phyloP scores from a whole-genome alignment of 2,329 filamentous ascomycete species.

The Sporothrix phasma region DNA sequence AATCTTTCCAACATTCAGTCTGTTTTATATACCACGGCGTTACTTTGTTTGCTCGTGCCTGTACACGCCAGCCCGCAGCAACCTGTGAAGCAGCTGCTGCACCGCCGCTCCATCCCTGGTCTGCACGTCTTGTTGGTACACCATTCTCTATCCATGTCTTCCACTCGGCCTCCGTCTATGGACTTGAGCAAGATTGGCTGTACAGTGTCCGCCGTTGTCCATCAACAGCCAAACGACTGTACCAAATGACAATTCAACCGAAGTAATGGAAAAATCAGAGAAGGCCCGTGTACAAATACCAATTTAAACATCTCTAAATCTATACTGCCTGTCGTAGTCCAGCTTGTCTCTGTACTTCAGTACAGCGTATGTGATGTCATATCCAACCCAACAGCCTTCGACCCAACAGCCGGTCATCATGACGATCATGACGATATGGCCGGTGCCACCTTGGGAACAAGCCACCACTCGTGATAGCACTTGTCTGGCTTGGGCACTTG shows the following conservation, averaged over 20 bases:
- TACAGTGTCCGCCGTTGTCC: neutral
- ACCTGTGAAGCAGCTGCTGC: neutral
- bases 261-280: too few relatives aligned
- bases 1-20: neutral
- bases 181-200: neutral
- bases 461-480: slow-evolving; percentile 55
- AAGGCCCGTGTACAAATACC: neutral
- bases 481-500: slow-evolving; percentile 44
- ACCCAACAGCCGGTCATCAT: neutral
- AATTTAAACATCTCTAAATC: too few relatives aligned
- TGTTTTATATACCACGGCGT: slow-evolving; percentile 8
- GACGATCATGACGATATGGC: neutral
- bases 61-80: neutral
- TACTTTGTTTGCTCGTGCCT: neutral
- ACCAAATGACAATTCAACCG: neutral
- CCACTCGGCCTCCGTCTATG: neutral
- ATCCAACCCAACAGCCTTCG: too few relatives aligned
- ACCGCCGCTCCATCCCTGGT: neutral
- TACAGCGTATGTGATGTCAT: too few relatives aligned
- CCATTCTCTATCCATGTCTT: neutral
- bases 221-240: neutral
- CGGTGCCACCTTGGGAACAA: slow-evolving; percentile 42
- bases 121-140: neutral
- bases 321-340: neutral
- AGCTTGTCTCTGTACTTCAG: too few relatives aligned